A percentile compares a stretch with the other conserved stretches of the same genome.
These are phyloP conservation scores for Babesia bovis DNA, from an alignment of 169 alveolate species.

Conservation along the genomic window DNA sequence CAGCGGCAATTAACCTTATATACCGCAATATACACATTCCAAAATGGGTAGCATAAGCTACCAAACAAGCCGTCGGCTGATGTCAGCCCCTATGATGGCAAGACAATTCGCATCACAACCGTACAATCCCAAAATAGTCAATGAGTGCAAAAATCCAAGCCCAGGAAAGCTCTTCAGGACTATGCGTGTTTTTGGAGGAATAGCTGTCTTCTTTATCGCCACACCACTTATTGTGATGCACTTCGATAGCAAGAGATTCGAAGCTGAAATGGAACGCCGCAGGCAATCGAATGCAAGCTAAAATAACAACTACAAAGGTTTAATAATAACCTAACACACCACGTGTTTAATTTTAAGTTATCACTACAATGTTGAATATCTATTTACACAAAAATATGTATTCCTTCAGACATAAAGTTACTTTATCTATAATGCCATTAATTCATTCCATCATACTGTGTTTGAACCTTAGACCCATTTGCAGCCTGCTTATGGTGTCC, in stretches of 20 bases:
- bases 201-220: conserved; percentile 37
- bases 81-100: not conserved
- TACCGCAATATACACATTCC: not conserved
- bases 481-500: conserved; percentile 44
- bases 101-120: conserved; percentile 17
- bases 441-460: conserved; percentile 21
- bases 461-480: conserved; percentile 60
- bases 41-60: conserved; percentile 13
- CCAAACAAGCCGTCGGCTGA: not conserved
- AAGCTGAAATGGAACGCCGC: conserved; percentile 51
- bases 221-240: conserved; percentile 47
- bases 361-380: too few species aligned
- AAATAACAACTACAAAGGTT: too few species aligned
- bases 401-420: too few species aligned
- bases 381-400: too few species aligned
- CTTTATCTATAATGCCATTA: too few species aligned
- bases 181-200: conserved; percentile 3
- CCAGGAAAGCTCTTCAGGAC: conserved; percentile 30
- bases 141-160: conserved; percentile 36
- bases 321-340: too few species aligned
- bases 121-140: conserved; percentile 61
- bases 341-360: too few species aligned
- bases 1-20: too few species aligned
- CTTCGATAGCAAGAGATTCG: conserved; percentile 44
- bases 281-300: conserved; percentile 13